phyloP scores from a whole-genome alignment of 345 rosid genomes.

The Psidium friedrichsthalianum region DNA sequence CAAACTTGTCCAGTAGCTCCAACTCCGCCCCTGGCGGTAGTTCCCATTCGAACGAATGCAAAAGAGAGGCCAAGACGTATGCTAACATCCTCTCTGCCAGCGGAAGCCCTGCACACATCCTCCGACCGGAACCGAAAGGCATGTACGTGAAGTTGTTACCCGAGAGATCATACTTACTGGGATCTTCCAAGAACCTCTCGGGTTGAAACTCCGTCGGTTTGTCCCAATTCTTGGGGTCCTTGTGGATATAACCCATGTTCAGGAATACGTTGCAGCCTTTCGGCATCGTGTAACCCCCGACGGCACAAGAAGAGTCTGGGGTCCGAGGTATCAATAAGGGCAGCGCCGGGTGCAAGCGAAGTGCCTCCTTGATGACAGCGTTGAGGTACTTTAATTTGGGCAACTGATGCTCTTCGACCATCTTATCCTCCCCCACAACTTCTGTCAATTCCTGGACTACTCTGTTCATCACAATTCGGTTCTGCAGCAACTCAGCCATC shows the following conservation, averaged over 20 bases:
- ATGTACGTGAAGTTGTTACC: neutral
- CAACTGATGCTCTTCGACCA: neutral
- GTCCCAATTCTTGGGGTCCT: neutral
- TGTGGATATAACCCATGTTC: slow-evolving; percentile 2
- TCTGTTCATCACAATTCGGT: slow-evolving; percentile 9
- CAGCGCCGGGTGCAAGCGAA: neutral
- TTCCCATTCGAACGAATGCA: neutral
- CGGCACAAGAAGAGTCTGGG: neutral
- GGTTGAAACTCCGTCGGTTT: neutral
- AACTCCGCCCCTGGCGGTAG: neutral
- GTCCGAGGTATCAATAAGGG: neutral
- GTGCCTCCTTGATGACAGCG: neutral
- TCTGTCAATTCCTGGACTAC: neutral
- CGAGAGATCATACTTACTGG: neutral
- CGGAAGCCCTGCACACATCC: neutral
- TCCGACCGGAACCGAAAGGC: neutral
- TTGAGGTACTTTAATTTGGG: neutral
- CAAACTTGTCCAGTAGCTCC: neutral
- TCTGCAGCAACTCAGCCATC: slow-evolving; percentile 29
- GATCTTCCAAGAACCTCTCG: neutral
- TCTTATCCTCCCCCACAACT: neutral
- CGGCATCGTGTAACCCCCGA: neutral
- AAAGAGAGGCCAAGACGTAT: neutral
- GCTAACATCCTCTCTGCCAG: neutral
- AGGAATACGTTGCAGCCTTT: neutral